phyloP scores from a whole-genome alignment of 805 yeast species.

The Candida hispaniensis region DNA sequence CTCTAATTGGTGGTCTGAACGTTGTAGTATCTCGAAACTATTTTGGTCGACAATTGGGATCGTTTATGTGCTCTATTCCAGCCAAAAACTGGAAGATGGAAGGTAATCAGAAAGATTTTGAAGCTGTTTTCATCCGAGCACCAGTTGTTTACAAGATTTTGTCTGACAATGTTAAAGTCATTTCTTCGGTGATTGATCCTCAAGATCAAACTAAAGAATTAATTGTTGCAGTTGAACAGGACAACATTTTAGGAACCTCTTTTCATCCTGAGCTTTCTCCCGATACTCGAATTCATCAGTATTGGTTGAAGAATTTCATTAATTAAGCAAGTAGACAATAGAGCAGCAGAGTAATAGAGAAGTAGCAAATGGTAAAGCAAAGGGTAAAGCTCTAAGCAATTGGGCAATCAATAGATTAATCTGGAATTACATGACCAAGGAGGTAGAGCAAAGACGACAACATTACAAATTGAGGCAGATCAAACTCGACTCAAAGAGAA shows the following conservation, averaged over 20 bases:
- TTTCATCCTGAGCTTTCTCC: conserved; percentile 67
- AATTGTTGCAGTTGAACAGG: conserved; percentile 67
- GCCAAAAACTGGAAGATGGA: conserved; percentile 28
- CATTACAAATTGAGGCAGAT: no score
- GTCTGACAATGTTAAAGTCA: conserved; percentile 15
- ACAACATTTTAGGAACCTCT: conserved; percentile 56
- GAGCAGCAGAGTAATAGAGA: not conserved
- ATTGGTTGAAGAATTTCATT: conserved; percentile 47
- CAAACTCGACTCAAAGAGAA: no score
- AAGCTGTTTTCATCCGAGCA: conserved; percentile 58
- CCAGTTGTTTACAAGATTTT: conserved; percentile 45
- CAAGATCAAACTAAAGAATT: conserved; percentile 24
- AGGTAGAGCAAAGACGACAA: no score
- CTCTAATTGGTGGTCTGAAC: conserved; percentile 52
- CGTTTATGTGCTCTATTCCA: conserved; percentile 43
- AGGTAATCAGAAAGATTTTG: conserved; percentile 27
- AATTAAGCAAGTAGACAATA: not conserved
- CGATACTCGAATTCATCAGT: conserved; percentile 54
- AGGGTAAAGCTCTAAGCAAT: no score
- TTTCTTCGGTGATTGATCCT: conserved; percentile 21
- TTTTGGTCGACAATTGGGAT: conserved; percentile 66
- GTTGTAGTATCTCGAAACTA: conserved; percentile 61
- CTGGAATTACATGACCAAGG: no score
- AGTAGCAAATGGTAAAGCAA: no score
- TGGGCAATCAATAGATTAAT: no score